phyloP scores from a whole-genome alignment of 768 basidiomycete species.

The Boletus barrowsii region DNA sequence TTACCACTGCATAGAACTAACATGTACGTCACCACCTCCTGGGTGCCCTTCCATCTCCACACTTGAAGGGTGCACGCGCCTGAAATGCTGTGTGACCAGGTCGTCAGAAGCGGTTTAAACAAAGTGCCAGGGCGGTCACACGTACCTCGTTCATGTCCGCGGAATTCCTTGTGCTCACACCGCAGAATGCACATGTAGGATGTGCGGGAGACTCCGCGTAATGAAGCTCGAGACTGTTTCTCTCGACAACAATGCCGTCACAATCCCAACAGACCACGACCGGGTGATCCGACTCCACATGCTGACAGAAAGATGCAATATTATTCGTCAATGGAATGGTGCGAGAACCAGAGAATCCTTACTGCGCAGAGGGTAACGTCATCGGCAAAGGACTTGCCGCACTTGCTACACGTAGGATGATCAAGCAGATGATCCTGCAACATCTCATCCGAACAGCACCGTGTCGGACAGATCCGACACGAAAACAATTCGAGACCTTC shows the following conservation, averaged over 20 bases:
- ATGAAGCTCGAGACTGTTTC: constrained; percentile 16
- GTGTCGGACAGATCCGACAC: constrained; percentile 20
- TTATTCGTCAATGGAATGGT: neutral
- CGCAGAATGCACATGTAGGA: constrained; percentile 20
- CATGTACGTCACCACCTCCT: neutral
- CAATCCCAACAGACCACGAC: constrained; percentile 32
- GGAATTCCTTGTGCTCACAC: constrained; percentile 11
- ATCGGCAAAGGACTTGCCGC: constrained; percentile 17
- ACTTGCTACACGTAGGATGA: constrained; percentile 26
- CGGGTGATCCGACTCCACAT: constrained; percentile 21
- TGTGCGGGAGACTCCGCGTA: constrained; percentile 23
- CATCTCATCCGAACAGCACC: constrained; percentile 23
- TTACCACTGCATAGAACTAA: neutral
- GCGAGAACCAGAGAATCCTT: neutral
- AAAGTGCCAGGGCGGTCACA: neutral
- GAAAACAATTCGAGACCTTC: constrained; percentile 9
- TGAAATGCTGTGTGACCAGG: constrained; percentile 18
- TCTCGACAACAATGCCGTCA: constrained; percentile 23
- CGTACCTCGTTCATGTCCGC: constrained; percentile 22
- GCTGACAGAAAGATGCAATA: constrained; percentile 11
- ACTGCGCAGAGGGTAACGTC: constrained; percentile 20
- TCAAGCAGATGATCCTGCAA: constrained; percentile 24
- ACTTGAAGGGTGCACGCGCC: constrained; percentile 5
- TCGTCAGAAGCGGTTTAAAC: constrained; percentile 7
- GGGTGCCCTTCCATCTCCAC: constrained; percentile 1